Evolutionary conservation across 108 stramenopile genomes (phyloP), one percentile per base, ranked within the genome.

Genomic region (Skeletonema costatum): DNA sequence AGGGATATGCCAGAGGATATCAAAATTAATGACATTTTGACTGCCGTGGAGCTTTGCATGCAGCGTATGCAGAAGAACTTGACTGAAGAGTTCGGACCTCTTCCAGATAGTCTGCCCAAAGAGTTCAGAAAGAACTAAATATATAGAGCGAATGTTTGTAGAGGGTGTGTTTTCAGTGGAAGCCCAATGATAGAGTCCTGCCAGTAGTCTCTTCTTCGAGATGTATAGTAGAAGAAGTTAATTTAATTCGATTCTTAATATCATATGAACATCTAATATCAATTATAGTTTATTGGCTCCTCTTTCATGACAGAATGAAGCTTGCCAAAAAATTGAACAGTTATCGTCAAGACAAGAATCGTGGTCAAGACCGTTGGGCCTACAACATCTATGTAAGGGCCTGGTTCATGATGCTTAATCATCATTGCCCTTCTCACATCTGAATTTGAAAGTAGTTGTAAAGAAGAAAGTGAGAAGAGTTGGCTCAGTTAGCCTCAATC

Each of bases 41-140:
- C 81, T 8, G 97, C 98, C 4, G 92, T 92, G 65, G 95, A 97
- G 38, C 78, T 89, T 3, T 97, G 97, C 75, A 97, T 99, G 82
- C 88, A 96, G 82, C 89, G 99, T 66, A 99, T 98, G 99, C 87
- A 91, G 70, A 87, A 73, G 53, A 98, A 98, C 85, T 86, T 99
- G 66, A 88, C 89, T 33, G 81, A 83, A 60, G 80, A 92, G 68
- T 86, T 87, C 68, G 95, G 95, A 64, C 81, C 79, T 30, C 77
- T 96, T 46, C 95, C 95, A 0, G 90, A 93, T 62, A 89, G 85
- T 73, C 69, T 96, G 70, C 87, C 87, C 5, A 85, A 74, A 48
- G 87, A 88, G 64, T 83, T 88, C n/a, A 66, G 81, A 60, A 82
- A 82, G 66, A 76, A 82, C 30, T 76, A 68, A 76, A 11, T 25